Percentiles rank a stretch among this genome's conserved stretches.
These are phyloP conservation scores for Phoma sp. DNA, from an alignment of 2,329 filamentous ascomycete species.

Conservation along the genomic window DNA sequence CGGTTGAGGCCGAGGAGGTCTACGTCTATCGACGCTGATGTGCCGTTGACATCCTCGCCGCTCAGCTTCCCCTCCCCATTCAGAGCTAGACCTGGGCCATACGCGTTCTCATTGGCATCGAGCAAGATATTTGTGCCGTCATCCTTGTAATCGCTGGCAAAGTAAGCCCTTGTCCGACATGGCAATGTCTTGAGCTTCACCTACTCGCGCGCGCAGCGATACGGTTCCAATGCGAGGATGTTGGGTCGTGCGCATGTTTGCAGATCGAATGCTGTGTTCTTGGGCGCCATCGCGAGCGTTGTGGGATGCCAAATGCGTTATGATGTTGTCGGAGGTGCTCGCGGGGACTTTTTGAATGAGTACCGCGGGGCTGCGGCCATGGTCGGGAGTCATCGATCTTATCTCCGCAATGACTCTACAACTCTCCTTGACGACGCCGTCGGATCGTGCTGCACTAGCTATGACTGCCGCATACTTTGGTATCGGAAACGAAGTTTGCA, in stretches of 20 bases:
- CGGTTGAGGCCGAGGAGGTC: conserved; percentile 85
- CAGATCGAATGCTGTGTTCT: conserved; percentile 53
- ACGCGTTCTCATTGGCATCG: conserved; percentile 98
- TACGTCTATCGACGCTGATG: conserved; percentile 60
- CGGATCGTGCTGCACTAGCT: background rate
- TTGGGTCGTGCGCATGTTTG: conserved; percentile 59
- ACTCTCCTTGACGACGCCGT: background rate
- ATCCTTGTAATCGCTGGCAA: conserved; percentile 91
- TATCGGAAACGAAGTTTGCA: too few relatives aligned
- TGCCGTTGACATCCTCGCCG: conserved; percentile 49
- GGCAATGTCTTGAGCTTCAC: conserved; percentile 31
- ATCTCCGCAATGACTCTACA: conserved; percentile 14
- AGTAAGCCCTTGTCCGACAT: conserved; percentile 18
- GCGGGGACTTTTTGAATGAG: conserved; percentile 37
- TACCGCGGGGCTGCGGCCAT: conserved; percentile 29
- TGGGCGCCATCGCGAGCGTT: conserved; percentile 30
- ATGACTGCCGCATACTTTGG: background rate
- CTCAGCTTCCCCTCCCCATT: conserved; percentile 56
- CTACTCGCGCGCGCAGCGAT: conserved; percentile 61
- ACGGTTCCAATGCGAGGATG: conserved; percentile 60
- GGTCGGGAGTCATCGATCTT: conserved; percentile 24
- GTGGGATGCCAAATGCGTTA: conserved; percentile 8
- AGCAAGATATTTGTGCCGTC: conserved; percentile 94
- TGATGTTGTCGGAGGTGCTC: conserved; percentile 1
- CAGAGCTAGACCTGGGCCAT: conserved; percentile 76